Evolutionary conservation across 169 alveolate genomes (phyloP), one percentile per base, ranked within the genome.

Genomic region (Plasmodium knowlesi): DNA sequence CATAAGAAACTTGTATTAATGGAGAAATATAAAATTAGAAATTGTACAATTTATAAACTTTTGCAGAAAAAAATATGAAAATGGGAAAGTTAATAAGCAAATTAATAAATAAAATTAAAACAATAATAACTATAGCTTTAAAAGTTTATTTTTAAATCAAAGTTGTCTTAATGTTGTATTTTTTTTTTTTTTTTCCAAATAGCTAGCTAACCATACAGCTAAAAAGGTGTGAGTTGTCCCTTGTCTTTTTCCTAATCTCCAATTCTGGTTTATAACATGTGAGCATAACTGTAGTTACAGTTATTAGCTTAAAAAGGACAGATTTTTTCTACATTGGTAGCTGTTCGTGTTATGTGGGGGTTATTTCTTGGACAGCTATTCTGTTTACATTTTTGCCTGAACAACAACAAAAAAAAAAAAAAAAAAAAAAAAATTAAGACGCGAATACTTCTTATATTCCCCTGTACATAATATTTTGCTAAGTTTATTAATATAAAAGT

Each of bases 401-500:
- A 28, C 76, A 67, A 67, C 19, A 70, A 81, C 46, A 81, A 81
- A 81, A 80, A 80, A 80, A 80, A 43, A 85, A 50, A 86, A 80
- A 80, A 43, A 85, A 50, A 86, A 74, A 74, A 85, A 50, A 53
- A 73, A 43, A 76, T 74, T 34, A 50, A 14, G 14, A 76, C 22
- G n/a, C 34, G n/a, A 6, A 74, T 34, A 32, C 61, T 53, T 30
- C 74, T 53, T 67, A 74, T 74, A 50, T 54, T 50, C 53, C 14
- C 39, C 70, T 74, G 80, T 54, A 19, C 82, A 76, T 25, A 54
- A 57, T 8, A 74, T 32, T 8, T 46, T 32, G 76, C 80, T 78
- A 53, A 86, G 80, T 74, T 86, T 86, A 76, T 86, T 16, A 85
- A 74, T 19, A 85, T 50, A 86, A 86, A 86, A 86, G 71, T 70